Percentiles rank a stretch among this genome's conserved stretches.
These are phyloP conservation scores for Chaetoceros tenuissimus DNA, from an alignment of 108 stramenopile genomes.

Conservation along the genomic window DNA sequence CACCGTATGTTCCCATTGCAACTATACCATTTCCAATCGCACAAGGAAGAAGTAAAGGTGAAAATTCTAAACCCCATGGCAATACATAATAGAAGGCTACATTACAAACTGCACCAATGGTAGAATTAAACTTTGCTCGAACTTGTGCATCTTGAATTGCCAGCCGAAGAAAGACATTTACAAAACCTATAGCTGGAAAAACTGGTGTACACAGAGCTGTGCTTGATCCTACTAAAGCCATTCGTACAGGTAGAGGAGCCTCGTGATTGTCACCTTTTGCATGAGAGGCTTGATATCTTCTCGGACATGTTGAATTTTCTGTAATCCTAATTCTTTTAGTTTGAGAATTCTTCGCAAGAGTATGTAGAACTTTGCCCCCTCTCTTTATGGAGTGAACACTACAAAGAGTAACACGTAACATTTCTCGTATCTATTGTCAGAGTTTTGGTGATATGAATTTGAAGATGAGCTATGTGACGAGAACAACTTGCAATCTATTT, in stretches of 20 bases:
- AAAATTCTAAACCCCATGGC: slow-evolving; percentile 21
- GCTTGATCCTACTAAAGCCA: slow-evolving; percentile 25
- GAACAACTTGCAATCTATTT: too few species aligned
- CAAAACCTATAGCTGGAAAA: slow-evolving; percentile 34
- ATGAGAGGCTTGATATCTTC: too few species aligned
- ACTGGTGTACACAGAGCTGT: slow-evolving; percentile 36
- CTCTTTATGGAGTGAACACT: too few species aligned
- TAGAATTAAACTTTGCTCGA: slow-evolving; percentile 25
- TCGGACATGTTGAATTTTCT: too few species aligned
- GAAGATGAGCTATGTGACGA: too few species aligned
- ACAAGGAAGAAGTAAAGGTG: slow-evolving; percentile 30
- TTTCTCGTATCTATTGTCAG: too few species aligned
- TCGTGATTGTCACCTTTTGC: slow-evolving; percentile 8
- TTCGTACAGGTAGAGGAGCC: slow-evolving; percentile 26
- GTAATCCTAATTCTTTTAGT: too few species aligned
- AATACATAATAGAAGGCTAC: slow-evolving; percentile 27
- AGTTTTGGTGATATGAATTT: too few species aligned
- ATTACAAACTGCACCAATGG: slow-evolving; percentile 26
- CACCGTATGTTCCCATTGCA: slow-evolving; percentile 20
- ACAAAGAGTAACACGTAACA: too few species aligned
- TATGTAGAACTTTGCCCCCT: too few species aligned
- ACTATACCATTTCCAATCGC: slow-evolving; percentile 30
- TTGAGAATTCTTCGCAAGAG: too few species aligned
- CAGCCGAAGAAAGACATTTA: slow-evolving; percentile 18
- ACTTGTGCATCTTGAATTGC: slow-evolving; percentile 17